Conservation (phyloP, 805 yeast species). For the Ogataea wickerhamii region DNA sequence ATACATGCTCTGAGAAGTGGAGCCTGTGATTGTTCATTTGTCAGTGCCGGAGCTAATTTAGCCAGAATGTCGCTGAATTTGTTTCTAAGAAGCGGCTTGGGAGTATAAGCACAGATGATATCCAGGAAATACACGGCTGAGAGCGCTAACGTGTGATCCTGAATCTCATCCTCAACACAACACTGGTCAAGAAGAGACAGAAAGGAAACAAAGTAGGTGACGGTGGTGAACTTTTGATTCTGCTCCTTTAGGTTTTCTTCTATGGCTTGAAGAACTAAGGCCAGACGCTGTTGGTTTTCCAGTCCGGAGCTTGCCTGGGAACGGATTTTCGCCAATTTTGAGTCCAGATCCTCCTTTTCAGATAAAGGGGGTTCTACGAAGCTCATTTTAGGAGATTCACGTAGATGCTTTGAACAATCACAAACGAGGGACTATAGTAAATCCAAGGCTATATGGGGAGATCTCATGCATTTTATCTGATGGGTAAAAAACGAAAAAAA, state of each 20-base stretch:
- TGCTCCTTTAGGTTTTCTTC: conserved; percentile 82
- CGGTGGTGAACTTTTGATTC: conserved; percentile 57
- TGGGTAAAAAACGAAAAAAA: no score
- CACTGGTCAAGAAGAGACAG: conserved; percentile 78
- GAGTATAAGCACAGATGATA: conserved; percentile 68
- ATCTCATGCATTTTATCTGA: no score
- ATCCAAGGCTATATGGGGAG: no score
- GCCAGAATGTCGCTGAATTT: conserved; percentile 76
- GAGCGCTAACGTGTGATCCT: conserved; percentile 63
- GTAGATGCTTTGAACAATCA: no score
- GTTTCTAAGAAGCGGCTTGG: conserved; percentile 62
- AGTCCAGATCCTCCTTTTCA: conserved; percentile 10
- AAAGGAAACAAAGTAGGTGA: conserved; percentile 83
- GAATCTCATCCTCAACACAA: conserved; percentile 45
- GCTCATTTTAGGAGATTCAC: no score
- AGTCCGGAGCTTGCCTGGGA: conserved; percentile 72
- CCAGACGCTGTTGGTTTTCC: conserved; percentile 82
- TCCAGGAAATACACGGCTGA: conserved; percentile 80
- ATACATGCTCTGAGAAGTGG: conserved; percentile 78
- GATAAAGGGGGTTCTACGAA: neutral
- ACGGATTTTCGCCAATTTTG: conserved; percentile 47
- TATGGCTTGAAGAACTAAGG: conserved; percentile 79
- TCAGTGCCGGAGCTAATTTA: conserved; percentile 76
- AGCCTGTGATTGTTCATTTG: conserved; percentile 67
- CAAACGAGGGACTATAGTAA: no score